These are phyloP conservation scores for Hyphopichia khmerensis DNA, from an alignment of 1,139 yeast species.

Conservation along the genomic window DNA sequence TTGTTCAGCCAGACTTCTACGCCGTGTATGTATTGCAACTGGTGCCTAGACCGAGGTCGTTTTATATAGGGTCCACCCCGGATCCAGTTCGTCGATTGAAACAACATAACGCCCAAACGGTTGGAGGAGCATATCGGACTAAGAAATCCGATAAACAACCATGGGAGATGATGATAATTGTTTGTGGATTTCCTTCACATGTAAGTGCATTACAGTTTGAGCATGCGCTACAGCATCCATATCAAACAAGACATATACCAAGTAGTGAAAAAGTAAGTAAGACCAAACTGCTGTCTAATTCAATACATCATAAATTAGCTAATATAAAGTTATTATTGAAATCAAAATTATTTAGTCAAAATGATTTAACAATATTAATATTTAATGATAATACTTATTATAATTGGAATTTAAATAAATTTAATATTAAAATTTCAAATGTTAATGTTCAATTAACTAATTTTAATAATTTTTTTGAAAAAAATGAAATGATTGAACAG, in stretches of 20 bases:
- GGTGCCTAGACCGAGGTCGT: slow-evolving; percentile 50
- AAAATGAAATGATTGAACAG: neutral
- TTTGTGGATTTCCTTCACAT: slow-evolving; percentile 72
- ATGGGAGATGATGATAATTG: slow-evolving; percentile 65
- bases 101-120: slow-evolving; percentile 72
- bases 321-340: slow-evolving; percentile 46
- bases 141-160: slow-evolving; percentile 58
- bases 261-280: slow-evolving; percentile 22
- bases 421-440: slow-evolving; percentile 14
- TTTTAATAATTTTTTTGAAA: neutral
- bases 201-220: slow-evolving; percentile 70
- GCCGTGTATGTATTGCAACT: slow-evolving; percentile 70
- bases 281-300: slow-evolving; percentile 29
- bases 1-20: slow-evolving; percentile 44
- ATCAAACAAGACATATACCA: slow-evolving; percentile 60
- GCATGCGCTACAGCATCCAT: slow-evolving; percentile 78
- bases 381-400: slow-evolving; percentile 27
- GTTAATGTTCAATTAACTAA: neutral
- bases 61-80: slow-evolving; percentile 79
- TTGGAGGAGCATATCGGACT: slow-evolving; percentile 71
- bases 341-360: slow-evolving; percentile 37
- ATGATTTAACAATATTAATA: slow-evolving; percentile 41
- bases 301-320: slow-evolving; percentile 52
- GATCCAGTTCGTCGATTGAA: slow-evolving; percentile 64
- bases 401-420: slow-evolving; percentile 29